Base-by-base conservation (phyloP, 495 filamentous ascomycete species). In the Penicillium chermesinum region DNA sequence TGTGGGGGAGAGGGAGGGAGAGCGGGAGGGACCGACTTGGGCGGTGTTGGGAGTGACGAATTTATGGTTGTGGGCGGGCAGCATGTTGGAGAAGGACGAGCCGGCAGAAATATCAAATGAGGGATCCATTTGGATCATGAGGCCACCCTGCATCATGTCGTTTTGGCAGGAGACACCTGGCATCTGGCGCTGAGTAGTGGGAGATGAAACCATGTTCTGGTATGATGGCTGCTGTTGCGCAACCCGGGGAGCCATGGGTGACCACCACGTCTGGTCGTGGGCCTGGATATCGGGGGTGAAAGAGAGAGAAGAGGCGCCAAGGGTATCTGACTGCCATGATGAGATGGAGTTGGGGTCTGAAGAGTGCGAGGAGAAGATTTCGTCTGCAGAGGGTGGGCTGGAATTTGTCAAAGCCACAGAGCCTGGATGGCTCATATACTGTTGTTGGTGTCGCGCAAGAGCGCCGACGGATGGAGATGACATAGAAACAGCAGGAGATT, bases 81-180 rank as follows among this genome's bases (percentile, higher is more conserved):
- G 53, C 42, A 54, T 62, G 33, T 65, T 44, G 43, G 62, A 49
- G 44, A 61, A 70, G 9, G 63, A 68, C 9, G 64, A 53, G 16
- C 64, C 61, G 25, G 54, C 52, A 14, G 69, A 58, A 46, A 70
- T 58, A 19, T 67, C 66, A 43, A 67, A 69, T 19, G 72, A 66
- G 13, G 64, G 61, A 46, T 70, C 62, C 39, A 72, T 55, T 50
- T 75, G 71, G 34, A 74, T 73, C 72, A 76, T 74, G 22, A 74
- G 65, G 7, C 72, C 70, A 15, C 64, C 68, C 58, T 70, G 65
- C 49, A 72, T 65, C 48, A 72, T 57, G 40, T 69, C 65, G 54
- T 64, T 64, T 39, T 64, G 67, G 35, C 49, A 55, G n/a, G 54
- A 49, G 34, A 63, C 47, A 39, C 38, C 57, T 50, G 64, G 62